Evolutionary conservation across 2,329 filamentous ascomycete species (phyloP).

Genomic region (Zalaria sp.): DNA sequence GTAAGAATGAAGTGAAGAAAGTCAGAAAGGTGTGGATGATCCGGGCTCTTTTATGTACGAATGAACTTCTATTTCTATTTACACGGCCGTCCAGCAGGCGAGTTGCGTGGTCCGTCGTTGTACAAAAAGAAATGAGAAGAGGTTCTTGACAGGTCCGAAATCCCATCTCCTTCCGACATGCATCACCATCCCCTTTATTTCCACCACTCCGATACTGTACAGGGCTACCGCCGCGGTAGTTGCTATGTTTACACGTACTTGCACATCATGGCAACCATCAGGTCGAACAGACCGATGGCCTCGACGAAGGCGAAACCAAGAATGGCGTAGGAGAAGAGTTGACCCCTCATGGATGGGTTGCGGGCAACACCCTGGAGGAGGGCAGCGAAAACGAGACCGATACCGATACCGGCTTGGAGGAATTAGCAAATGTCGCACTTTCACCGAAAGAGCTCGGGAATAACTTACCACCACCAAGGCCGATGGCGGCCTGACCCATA

Average conservation of each 20-base stretch:
- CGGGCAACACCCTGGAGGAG: slow-evolving; percentile 81
- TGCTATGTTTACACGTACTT: slow-evolving; percentile 33
- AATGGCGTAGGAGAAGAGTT: slow-evolving; percentile 95
- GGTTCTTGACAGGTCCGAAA: no score
- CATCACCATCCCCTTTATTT: no score
- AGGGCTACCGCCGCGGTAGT: neutral
- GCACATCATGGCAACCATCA: slow-evolving; percentile 89
- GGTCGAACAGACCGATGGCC: slow-evolving; percentile 78
- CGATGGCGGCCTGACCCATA: slow-evolving; percentile 81
- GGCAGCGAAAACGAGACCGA: slow-evolving; percentile 84
- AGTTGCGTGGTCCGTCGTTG: no score
- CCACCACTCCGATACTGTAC: no score
- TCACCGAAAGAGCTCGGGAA: neutral
- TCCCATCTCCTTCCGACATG: no score
- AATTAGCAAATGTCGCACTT: slow-evolving; percentile 1
- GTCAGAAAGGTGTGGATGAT: no score
- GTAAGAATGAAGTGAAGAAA: no score
- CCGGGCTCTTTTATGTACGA: no score
- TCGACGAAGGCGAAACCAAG: slow-evolving; percentile 91
- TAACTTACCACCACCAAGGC: slow-evolving; percentile 39
- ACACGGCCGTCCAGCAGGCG: no score
- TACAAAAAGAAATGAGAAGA: no score
- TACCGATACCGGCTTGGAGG: slow-evolving; percentile 67
- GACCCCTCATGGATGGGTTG: slow-evolving; percentile 87
- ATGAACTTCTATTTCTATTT: no score